A percentile compares a stretch with the other conserved stretches of the same genome.
phyloP scores from a whole-genome alignment of 495 filamentous ascomycete genomes.

The Lepidopterella palustris region DNA sequence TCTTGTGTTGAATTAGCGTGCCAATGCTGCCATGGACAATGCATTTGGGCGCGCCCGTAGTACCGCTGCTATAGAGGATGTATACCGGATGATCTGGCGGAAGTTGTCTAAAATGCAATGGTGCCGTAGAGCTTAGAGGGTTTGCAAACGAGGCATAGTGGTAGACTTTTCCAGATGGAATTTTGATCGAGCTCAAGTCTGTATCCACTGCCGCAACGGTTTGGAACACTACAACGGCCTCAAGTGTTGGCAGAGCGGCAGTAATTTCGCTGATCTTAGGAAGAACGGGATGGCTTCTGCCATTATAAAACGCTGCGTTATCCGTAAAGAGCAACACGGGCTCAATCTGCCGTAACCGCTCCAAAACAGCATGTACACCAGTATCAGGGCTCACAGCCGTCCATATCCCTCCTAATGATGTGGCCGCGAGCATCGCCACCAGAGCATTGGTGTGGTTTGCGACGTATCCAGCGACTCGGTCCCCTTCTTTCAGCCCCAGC shows the following conservation, averaged over 20 bases:
- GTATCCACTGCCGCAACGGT: constrained; percentile 48
- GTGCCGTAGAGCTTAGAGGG: constrained; percentile 24
- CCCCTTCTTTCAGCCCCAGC: constrained; percentile 55
- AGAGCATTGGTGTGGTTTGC: constrained; percentile 81
- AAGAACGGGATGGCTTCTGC: constrained; percentile 66
- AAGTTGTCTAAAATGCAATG: constrained; percentile 64
- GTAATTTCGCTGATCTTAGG: constrained; percentile 69
- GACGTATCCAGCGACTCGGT: constrained; percentile 77
- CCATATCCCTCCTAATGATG: constrained; percentile 82
- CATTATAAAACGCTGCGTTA: constrained; percentile 83
- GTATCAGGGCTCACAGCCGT: constrained; percentile 82
- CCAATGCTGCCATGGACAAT: constrained; percentile 86
- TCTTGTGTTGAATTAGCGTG: constrained; percentile 88
- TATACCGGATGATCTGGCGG: constrained; percentile 80
- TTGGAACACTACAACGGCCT: constrained; percentile 63
- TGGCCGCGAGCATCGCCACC: constrained; percentile 76
- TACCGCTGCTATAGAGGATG: constrained; percentile 81
- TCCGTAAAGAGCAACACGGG: constrained; percentile 78
- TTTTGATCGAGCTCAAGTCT: constrained; percentile 44
- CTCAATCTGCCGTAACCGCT: constrained; percentile 73
- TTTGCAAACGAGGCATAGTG: constrained; percentile 45
- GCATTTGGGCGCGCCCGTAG: constrained; percentile 85
- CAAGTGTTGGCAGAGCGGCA: constrained; percentile 53
- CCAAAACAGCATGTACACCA: constrained; percentile 72
- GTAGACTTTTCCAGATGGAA: constrained; percentile 43